phyloP scores from a whole-genome alignment of 1,139 yeast genomes.

The Yamadazyma diddensiae region DNA sequence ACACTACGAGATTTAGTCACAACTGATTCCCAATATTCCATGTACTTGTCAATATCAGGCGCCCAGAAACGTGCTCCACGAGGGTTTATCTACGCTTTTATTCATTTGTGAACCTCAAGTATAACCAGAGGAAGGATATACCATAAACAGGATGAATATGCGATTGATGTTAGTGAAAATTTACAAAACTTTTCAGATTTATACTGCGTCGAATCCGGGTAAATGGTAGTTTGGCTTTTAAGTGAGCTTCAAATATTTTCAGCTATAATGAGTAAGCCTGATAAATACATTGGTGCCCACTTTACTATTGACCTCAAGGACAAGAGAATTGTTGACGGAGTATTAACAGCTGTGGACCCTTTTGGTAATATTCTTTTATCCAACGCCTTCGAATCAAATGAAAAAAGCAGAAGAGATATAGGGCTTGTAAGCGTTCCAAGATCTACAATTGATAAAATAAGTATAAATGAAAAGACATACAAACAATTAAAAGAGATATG shows the following conservation, averaged over 20 bases:
- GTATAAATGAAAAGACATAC: conserved; percentile 20
- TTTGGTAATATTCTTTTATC: conserved; percentile 43
- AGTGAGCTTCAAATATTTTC: background rate
- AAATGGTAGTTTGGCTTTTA: background rate
- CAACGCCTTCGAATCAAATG: conserved; percentile 34
- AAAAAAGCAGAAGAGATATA: conserved; percentile 31
- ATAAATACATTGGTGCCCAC: conserved; percentile 31
- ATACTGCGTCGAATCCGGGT: conserved; percentile 7
- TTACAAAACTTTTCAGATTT: conserved; percentile 7
- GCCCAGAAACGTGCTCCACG: conserved; percentile 57
- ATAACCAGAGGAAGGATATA: conserved; percentile 5
- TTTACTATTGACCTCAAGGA: conserved; percentile 31
- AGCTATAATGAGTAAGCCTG: conserved; percentile 14
- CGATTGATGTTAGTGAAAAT: conserved; percentile 41
- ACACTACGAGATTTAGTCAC: conserved; percentile 45
- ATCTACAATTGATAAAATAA: conserved; percentile 25
- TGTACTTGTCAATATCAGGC: conserved; percentile 49
- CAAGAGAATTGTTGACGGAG: conserved; percentile 34
- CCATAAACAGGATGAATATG: conserved; percentile 35
- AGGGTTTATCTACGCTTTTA: conserved; percentile 42
- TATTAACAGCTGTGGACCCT: conserved; percentile 43
- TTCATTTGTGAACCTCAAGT: conserved; percentile 25
- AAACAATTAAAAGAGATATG: conserved; percentile 5
- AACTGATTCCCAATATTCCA: conserved; percentile 58
- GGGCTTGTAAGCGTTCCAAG: conserved; percentile 48